Base-by-base conservation (phyloP, 495 filamentous ascomycete genomes). In the Zalerion maritima region DNA sequence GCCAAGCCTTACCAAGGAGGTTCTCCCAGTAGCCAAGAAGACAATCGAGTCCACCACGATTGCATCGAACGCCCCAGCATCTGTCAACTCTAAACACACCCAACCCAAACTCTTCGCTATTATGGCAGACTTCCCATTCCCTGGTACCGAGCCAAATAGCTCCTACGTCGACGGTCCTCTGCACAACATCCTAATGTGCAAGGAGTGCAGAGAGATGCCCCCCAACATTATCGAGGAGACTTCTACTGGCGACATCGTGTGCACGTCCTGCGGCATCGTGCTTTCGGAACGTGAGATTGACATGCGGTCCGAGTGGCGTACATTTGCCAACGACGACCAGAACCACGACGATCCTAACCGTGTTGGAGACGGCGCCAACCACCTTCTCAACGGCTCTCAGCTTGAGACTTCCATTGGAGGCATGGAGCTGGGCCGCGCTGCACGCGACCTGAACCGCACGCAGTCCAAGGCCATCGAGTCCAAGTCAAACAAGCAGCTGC, bases 261-360 rank as follows among this genome's bases (percentile, higher is more conserved):
- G 89, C 51, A 78, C 63, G 10, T 81, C 78, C 13, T 97, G 89
- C 42, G 89, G 89, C 14, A 55, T 94, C n/a, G 89, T 97, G 8
- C 63, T 96, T 19, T 76, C 76, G 28, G 81, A 87, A 47, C 78
- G 84, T 35, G 81, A 89, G 42, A 82, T 97, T 31, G 89, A 96
- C 43, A 84, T 83, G 36, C 77, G 91, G 28, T 93, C 84, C 28
- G 89, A 97, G 60, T 97, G 89, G 89, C 82, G 89, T 43, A 97
- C 91, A 5, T 97, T 97, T 54, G 78, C 82, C 35, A 94, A 94
- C 55, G 89, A 97, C 43, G 91, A 97, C 44, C 81, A 92, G 51
- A 71, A 69, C 31, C 83, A 78, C 48, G 89, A 94, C 40, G 89
- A 97, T 48, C 89, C 89, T 1, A 91, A 81, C 29, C 89, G 89